Evolutionary conservation across 495 filamentous ascomycete species (phyloP).

Genomic region (Aspergillus affinis): DNA sequence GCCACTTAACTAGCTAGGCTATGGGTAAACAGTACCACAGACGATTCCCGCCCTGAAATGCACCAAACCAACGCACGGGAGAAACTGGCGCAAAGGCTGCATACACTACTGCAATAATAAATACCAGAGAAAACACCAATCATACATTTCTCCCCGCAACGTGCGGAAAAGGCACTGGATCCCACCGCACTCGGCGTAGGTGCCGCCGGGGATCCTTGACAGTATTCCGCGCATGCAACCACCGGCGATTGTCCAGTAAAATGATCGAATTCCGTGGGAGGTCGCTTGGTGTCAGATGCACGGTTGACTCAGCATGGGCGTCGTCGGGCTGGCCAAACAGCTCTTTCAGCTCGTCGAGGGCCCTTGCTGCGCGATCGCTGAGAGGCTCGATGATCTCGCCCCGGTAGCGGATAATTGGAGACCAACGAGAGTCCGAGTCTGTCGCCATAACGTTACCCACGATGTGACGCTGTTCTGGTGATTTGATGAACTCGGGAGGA

Average conservation of each 20-base stretch:
- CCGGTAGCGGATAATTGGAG: conserved; percentile 27
- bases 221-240: conserved; percentile 38
- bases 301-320: neutral
- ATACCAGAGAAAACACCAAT: neutral
- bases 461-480: conserved; percentile 16
- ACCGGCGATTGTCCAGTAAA: conserved; percentile 37
- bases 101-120: neutral
- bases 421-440: neutral
- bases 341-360: conserved; percentile 27
- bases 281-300: conserved; percentile 23
- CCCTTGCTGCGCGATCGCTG: conserved; percentile 17
- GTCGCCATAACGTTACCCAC: conserved; percentile 21
- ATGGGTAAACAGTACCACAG: no score
- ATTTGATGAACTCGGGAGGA: conserved; percentile 35
- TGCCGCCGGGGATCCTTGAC: conserved; percentile 37
- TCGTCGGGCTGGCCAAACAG: conserved; percentile 7
- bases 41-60: no score
- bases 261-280: conserved; percentile 31
- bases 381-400: conserved; percentile 30
- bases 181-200: conserved; percentile 38
- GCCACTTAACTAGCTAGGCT: no score
- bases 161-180: conserved; percentile 21
- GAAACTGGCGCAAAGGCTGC: neutral
- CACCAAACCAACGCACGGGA: no score
- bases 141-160: neutral